Evolutionary conservation across 495 filamentous ascomycete genomes (phyloP), one percentile per base, ranked within the genome.

Genomic region (Penicillium desertorum): DNA sequence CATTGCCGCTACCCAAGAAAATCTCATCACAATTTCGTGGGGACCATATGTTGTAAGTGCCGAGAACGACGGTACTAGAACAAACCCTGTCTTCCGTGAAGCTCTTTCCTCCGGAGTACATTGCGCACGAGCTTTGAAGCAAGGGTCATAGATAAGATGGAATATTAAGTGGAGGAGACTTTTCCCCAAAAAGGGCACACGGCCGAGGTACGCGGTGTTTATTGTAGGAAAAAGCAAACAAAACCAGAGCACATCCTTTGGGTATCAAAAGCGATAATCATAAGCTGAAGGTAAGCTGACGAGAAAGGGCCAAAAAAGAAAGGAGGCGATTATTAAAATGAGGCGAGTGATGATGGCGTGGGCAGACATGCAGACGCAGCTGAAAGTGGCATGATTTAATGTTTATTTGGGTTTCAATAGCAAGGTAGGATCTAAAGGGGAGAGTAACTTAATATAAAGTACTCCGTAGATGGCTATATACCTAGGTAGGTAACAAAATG

Each of bases 171-270:
- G 55, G 61, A 64, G 59, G 61, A 45, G 20, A 49, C 36, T 64
- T 67, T 64, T 67, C n/a, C 70, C 68, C 44, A 32, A 71, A 66
- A 43, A 34, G 63, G 70, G 51, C 52, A 62, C 48, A 69, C 34
- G 57, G 65, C 70, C 70, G 70, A 73, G 61, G 20, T 53, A 43
- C n/a, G 25, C 45, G 37, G 50, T 50, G 41, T 47, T 43, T 16
- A 47, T 14, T 2, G 19, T 19, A 51, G 17, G 41, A 29, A 47
- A 52, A 59, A 45, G 30, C 30, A 57, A 50, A 46, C 20, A 30
- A 41, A 54, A 25, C 51, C 2, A 23, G 45, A 45, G 7, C 8
- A 14, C 17, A 34, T 48, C 25, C 22, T 5, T 30, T 19, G 17
- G n/a, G 45, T 5, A 32, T 32, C 4, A 5, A 17, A 14, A 19